Conservation (phyloP, 208 protist species). For the Leishmania turanica region DNA sequence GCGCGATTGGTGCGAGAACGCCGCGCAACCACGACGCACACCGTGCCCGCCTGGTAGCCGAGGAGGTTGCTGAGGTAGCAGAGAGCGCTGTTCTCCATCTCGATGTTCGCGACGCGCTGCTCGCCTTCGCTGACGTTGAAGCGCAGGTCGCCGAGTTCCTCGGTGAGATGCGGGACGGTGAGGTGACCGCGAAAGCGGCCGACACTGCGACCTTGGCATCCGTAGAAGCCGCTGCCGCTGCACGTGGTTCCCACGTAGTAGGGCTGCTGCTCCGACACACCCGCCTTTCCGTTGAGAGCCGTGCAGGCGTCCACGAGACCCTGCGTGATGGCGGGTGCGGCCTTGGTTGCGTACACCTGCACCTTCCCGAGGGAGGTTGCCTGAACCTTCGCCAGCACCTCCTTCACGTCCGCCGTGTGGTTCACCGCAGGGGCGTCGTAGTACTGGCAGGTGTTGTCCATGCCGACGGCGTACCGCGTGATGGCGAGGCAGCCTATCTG, state of each 20-base stretch:
- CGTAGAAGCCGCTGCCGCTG: constrained; percentile 78
- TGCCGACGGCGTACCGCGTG: constrained; percentile 61
- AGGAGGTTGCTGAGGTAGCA: constrained; percentile 67
- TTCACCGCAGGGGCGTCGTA: constrained; percentile 41
- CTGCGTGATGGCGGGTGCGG: constrained; percentile 51
- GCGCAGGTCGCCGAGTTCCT: constrained; percentile 51
- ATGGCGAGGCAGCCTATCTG: constrained; percentile 57
- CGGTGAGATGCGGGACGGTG: constrained; percentile 50
- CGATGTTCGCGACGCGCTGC: constrained; percentile 68
- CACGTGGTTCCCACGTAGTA: constrained; percentile 69
- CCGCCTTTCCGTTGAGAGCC: constrained; percentile 32
- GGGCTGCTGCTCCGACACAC: constrained; percentile 33
- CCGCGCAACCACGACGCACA: constrained; percentile 65
- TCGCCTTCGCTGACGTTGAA: constrained; percentile 48
- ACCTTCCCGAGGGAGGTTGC: constrained; percentile 50
- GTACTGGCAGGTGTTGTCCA: constrained; percentile 86
- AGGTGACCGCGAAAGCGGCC: constrained; percentile 57
- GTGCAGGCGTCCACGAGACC: constrained; percentile 49
- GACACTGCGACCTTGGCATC: constrained; percentile 71
- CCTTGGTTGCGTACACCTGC: constrained; percentile 64
- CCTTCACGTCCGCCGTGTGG: constrained; percentile 39
- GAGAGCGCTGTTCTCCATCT: constrained; percentile 78
- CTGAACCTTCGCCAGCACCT: constrained; percentile 40
- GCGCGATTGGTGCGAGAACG: constrained; percentile 35
- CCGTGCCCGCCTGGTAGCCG: constrained; percentile 67